Evolutionary conservation across 495 filamentous ascomycete genomes (phyloP), one percentile per base, ranked within the genome.

Genomic region (Neurospora cerealis): DNA sequence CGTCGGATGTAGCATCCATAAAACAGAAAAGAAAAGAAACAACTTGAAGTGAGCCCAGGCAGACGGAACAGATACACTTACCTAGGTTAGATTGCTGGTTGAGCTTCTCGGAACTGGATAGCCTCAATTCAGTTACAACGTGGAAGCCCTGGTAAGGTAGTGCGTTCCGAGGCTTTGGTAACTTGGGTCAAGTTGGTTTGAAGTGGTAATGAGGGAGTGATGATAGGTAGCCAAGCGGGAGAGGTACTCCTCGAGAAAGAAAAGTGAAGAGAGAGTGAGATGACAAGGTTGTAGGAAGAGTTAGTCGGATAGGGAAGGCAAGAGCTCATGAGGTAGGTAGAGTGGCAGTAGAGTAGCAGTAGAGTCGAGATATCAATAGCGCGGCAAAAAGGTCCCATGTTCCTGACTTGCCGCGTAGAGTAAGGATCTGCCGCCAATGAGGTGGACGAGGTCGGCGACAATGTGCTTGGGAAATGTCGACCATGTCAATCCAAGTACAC

Each of bases 31-130:
- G 69, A 41, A 74, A 71, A 76, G 70, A 72, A 71, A 73, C 72
- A 62, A 73, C 17, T 15, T 24, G 48, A 2, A n/a, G 41, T 8
- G 54, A 66, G 54, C 54, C 54, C 28, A 66, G 32, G 72, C 28
- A 72, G 60, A 70, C 46, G 71, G 38, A 54, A 39, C 70, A 41
- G 39, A 44, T 72, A 73, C 39, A 73, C 78, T 77, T 77, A 77
- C 78, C 76, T 73, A 74, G 28, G 28, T 66, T 66, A 32, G 54
- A 32, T 7, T 66, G 54, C 15, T 19, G 24, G 24, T 28, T 60
- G 48, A 54, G 48, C 48, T 60, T 28, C 48, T 28, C 21, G 48
- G 48, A 60, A 36, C 28, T 66, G 24, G 24, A 62, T 17, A 32
- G 48, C 24, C 48, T 60, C 69, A 72, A 34, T 69, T 44, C 69